A percentile compares a stretch with the other conserved stretches of the same genome.
phyloP scores from a whole-genome alignment of 2,329 filamentous ascomycete species.

The Kalmusia sp. region DNA sequence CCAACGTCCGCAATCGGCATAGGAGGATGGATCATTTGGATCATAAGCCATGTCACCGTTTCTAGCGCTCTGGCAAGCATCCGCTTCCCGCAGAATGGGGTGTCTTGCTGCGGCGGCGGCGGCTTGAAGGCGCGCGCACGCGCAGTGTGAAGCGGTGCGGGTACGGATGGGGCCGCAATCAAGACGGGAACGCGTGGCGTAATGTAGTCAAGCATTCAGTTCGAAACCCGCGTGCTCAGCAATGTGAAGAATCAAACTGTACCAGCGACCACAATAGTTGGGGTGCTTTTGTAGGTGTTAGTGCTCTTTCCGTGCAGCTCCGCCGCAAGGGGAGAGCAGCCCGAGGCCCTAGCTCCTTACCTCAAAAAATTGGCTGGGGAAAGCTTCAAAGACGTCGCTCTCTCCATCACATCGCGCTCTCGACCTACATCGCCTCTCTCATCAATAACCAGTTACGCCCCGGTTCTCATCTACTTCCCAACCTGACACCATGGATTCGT shows the following conservation, averaged over 20 bases:
- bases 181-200: not conserved
- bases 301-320: not conserved
- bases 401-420: slow-evolving; percentile 11
- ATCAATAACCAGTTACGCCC: not conserved
- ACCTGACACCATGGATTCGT: slow-evolving; percentile 44
- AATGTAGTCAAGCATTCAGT: not conserved
- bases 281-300: not conserved
- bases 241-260: not conserved
- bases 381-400: slow-evolving; percentile 20
- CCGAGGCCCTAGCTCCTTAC: slow-evolving; percentile 23
- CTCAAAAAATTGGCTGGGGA: slow-evolving; percentile 28
- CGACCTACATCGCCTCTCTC: slow-evolving; percentile 21
- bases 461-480: not conserved
- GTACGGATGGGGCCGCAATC: not conserved
- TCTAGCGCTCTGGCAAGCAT: not conserved
- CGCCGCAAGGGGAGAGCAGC: not conserved
- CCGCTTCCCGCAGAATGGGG: no score
- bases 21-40: no score
- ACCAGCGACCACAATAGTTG: not conserved
- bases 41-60: no score
- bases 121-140: not conserved
- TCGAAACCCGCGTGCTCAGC: not conserved
- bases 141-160: no score
- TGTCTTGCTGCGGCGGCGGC: no score
- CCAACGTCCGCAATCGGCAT: no score